Percentiles rank a stretch among this genome's conserved stretches.
Conservation (phyloP, 192 early-diverging fungal genomes). For the Coemansia asiatica region DNA sequence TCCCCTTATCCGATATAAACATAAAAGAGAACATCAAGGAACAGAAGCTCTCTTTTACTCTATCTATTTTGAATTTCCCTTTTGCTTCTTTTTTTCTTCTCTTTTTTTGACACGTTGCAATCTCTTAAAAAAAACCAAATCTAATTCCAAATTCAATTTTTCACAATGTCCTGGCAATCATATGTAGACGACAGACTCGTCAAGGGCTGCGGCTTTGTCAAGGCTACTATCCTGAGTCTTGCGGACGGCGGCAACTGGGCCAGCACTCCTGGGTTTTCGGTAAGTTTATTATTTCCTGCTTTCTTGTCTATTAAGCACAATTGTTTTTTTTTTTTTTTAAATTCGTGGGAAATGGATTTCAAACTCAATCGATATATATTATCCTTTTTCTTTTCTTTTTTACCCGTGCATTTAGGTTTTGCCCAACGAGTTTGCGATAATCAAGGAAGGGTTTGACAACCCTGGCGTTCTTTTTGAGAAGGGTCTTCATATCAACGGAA, state of each 20-base stretch:
- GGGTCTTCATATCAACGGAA: constrained; percentile 67
- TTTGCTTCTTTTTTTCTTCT: constrained; percentile 7
- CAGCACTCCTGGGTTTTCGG: constrained; percentile 66
- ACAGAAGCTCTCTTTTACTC: too few species aligned
- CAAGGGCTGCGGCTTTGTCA: constrained; percentile 66
- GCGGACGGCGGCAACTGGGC: constrained; percentile 81
- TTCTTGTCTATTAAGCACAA: not conserved
- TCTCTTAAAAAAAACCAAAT: constrained; percentile 11
- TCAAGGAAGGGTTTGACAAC: constrained; percentile 68
- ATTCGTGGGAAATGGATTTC: too few species aligned
- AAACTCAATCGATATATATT: too few species aligned
- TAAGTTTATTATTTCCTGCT: constrained; percentile 51
- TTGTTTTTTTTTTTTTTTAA: not conserved
- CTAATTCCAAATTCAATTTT: constrained; percentile 5
- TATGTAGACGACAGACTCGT: constrained; percentile 84
- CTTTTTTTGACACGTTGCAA: not conserved
- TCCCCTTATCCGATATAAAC: not conserved
- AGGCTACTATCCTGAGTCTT: constrained; percentile 79
- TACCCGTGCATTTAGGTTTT: constrained; percentile 51
- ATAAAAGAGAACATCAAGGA: not conserved
- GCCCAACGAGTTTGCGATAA: constrained; percentile 57
- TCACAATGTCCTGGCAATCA: constrained; percentile 65
- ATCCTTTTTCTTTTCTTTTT: not conserved
- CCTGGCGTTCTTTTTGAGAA: constrained; percentile 55
- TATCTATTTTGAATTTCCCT: not conserved